These are phyloP conservation scores for Botrytis aclada DNA, from an alignment of 2,329 filamentous ascomycete species.

Conservation along the genomic window DNA sequence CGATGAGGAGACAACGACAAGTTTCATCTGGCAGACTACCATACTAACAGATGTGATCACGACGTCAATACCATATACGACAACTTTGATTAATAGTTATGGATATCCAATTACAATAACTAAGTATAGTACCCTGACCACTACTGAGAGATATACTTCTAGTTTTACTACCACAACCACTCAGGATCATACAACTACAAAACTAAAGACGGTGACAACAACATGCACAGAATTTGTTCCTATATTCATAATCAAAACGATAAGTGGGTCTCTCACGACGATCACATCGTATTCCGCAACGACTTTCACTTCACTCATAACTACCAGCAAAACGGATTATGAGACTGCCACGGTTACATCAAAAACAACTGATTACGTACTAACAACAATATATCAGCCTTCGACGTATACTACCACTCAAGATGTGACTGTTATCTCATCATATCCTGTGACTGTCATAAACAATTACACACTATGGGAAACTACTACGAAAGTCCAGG, in stretches of 20 bases:
- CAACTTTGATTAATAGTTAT: constrained; percentile 24
- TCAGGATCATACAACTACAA: constrained; percentile 7
- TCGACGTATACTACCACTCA: constrained; percentile 6
- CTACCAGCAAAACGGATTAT: constrained; percentile 5
- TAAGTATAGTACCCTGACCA: constrained; percentile 25
- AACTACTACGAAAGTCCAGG: neutral
- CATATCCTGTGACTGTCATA: constrained; percentile 21
- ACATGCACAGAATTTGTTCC: constrained; percentile 6
- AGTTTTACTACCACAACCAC: constrained; percentile 3
- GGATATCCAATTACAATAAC: constrained; percentile 26
- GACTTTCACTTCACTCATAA: constrained; percentile 16
- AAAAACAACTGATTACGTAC: neutral
- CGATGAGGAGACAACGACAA: constrained; percentile 17
- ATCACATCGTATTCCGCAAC: constrained; percentile 21
- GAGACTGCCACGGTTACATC: constrained; percentile 9
- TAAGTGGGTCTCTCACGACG: constrained; percentile 6
- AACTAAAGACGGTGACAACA: neutral
- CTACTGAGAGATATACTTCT: constrained; percentile 23
- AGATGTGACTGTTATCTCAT: neutral
- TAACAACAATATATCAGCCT: constrained; percentile 8
- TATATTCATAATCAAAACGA: constrained; percentile 5
- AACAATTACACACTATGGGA: constrained; percentile 14
- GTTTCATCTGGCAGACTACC: constrained; percentile 17
- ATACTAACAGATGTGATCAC: constrained; percentile 21
- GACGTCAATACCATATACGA: constrained; percentile 25